Evolutionary conservation across 768 basidiomycete genomes (phyloP).

Genomic region (Lactarius quietus): DNA sequence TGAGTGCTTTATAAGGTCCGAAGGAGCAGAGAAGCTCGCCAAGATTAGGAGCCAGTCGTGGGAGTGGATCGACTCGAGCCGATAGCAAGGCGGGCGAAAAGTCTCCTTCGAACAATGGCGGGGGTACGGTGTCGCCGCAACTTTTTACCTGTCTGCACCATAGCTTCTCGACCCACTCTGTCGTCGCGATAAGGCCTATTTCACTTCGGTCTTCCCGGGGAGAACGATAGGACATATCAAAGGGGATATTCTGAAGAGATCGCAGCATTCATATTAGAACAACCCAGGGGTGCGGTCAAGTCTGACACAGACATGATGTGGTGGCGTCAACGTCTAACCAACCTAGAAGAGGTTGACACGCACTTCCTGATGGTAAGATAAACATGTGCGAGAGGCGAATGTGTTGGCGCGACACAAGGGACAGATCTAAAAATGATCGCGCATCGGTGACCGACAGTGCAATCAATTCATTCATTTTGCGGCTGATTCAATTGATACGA

Average conservation of each 20-base stretch:
- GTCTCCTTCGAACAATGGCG: constrained; percentile 1
- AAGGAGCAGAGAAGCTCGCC: constrained; percentile 2
- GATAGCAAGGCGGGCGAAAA: constrained; percentile 3
- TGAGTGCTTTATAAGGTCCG: constrained; percentile 15
- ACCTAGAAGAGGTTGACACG: not conserved
- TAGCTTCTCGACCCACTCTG: constrained; percentile 4
- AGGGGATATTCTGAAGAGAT: not conserved
- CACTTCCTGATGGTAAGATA: not conserved
- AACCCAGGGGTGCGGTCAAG: not conserved
- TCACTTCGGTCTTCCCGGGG: not conserved
- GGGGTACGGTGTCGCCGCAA: not conserved
- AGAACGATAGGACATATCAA: not conserved
- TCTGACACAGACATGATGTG: constrained; percentile 8
- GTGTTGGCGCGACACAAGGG: not conserved
- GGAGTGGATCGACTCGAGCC: constrained; percentile 16
- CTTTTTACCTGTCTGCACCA: not conserved
- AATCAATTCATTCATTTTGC: not conserved
- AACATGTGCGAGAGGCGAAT: not conserved
- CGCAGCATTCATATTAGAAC: not conserved
- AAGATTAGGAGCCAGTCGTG: constrained; percentile 11
- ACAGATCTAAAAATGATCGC: not conserved
- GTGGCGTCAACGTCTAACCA: constrained; percentile 10
- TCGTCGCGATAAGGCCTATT: constrained; percentile 1
- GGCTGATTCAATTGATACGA: not conserved
- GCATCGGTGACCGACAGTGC: not conserved